Conservation (phyloP, 371 early-diverging fungal genomes). For the Mucor saturninus region DNA sequence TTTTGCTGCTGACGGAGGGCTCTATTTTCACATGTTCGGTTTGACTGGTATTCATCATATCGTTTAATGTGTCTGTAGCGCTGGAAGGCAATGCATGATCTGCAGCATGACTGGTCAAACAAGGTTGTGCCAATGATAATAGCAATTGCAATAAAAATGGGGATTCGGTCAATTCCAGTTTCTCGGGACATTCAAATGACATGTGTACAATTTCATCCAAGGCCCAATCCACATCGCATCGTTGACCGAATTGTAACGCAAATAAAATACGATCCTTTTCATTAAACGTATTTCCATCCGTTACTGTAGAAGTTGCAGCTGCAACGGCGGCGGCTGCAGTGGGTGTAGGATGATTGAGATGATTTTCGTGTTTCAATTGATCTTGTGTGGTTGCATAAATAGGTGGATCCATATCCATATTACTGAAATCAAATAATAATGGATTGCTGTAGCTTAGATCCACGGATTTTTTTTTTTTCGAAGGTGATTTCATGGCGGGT, state of each 20-base stretch:
- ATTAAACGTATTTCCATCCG: conserved; percentile 1
- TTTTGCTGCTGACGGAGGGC: too few species aligned
- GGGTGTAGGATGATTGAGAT: too few species aligned
- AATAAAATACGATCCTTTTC: conserved; percentile 74
- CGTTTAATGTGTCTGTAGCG: conserved; percentile 14
- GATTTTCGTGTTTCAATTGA: neutral
- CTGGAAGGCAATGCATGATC: conserved; percentile 22
- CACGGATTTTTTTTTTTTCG: neutral
- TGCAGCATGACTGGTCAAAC: conserved; percentile 15
- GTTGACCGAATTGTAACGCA: conserved; percentile 64
- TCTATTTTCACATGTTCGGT: neutral
- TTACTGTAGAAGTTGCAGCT: neutral
- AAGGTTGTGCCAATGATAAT: conserved; percentile 23
- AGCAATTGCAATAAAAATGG: conserved; percentile 69
- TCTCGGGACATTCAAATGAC: conserved; percentile 57
- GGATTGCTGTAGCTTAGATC: conserved; percentile 1
- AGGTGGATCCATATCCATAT: conserved; percentile 7
- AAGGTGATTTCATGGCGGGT: conserved; percentile 8
- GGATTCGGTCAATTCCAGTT: conserved; percentile 63
- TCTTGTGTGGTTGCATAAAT: neutral
- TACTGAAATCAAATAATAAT: conserved; percentile 16
- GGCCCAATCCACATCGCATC: conserved; percentile 85
- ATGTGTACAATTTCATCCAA: conserved; percentile 71
- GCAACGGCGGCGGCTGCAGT: too few species aligned
- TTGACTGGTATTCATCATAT: conserved; percentile 15